Conservation (phyloP, 805 yeast genomes). For the Priceomyces carsonii region DNA sequence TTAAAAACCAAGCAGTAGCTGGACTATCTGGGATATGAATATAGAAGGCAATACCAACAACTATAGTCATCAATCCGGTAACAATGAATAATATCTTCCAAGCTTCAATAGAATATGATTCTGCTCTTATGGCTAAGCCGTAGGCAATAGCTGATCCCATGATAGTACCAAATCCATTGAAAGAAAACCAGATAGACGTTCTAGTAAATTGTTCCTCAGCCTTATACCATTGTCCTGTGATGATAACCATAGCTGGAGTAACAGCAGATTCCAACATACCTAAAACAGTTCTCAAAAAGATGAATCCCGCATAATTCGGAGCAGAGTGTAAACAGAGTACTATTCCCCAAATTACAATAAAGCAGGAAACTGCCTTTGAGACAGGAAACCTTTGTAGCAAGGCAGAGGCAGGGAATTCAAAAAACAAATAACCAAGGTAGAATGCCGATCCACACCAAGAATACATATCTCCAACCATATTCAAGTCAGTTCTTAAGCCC, state of each 20-base stretch:
- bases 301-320: slow-evolving; percentile 40
- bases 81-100: slow-evolving; percentile 66
- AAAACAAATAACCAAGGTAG: slow-evolving; percentile 59
- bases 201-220: slow-evolving; percentile 35
- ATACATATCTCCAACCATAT: slow-evolving; percentile 36
- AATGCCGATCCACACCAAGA: slow-evolving; percentile 41
- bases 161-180: slow-evolving; percentile 36
- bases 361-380: slow-evolving; percentile 48
- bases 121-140: slow-evolving; percentile 43
- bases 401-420: slow-evolving; percentile 50
- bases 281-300: slow-evolving; percentile 37
- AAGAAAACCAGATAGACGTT: slow-evolving; percentile 37
- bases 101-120: slow-evolving; percentile 42
- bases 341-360: slow-evolving; percentile 63
- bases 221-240: slow-evolving; percentile 35
- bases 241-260: slow-evolving; percentile 43
- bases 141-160: slow-evolving; percentile 53
- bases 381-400: slow-evolving; percentile 58
- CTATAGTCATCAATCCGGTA: slow-evolving; percentile 58
- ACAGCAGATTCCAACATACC: slow-evolving; percentile 41
- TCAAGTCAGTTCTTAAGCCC: slow-evolving; percentile 37
- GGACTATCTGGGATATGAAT: slow-evolving; percentile 45
- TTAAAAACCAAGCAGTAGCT: slow-evolving; percentile 39
- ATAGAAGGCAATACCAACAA: slow-evolving; percentile 47
- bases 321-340: slow-evolving; percentile 56